These are phyloP conservation scores for Xanthoceras sorbifolium DNA, from an alignment of 345 rosid genomes.

Conservation along the genomic window DNA sequence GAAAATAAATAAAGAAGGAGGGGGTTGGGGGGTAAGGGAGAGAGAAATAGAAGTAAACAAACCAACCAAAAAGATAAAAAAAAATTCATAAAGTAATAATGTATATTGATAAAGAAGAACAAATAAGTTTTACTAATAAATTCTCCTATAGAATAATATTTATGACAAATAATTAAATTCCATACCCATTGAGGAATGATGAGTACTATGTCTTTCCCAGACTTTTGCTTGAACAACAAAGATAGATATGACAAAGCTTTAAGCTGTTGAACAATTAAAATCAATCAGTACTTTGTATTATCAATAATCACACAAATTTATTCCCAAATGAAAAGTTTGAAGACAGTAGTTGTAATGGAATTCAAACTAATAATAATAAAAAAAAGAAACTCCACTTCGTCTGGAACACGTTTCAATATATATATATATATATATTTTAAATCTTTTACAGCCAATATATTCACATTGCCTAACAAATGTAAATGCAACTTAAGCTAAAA, in stretches of 20 bases:
- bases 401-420: background rate
- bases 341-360: background rate
- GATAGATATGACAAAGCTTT: slow-evolving; percentile 80
- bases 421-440: background rate
- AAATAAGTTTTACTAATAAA: background rate
- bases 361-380: background rate
- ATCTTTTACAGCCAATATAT: background rate
- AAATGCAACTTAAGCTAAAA: background rate
- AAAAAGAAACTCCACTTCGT: background rate
- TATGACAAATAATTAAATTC: slow-evolving; percentile 14
- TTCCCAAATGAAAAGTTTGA: background rate
- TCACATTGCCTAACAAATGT: background rate
- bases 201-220: slow-evolving; percentile 63
- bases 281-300: background rate
- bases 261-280: slow-evolving; percentile 56
- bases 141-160: background rate
- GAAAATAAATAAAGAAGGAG: background rate
- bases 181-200: slow-evolving; percentile 94
- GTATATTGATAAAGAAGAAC: background rate
- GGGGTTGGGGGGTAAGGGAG: background rate
- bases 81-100: background rate
- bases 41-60: too few relatives aligned
- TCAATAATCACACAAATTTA: slow-evolving; percentile 1
- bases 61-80: background rate
- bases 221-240: slow-evolving; percentile 62